Percentiles rank a stretch among this genome's conserved stretches.
Evolutionary conservation across 2,329 filamentous ascomycete species (phyloP).

Genomic region (Penicillium glabrum): DNA sequence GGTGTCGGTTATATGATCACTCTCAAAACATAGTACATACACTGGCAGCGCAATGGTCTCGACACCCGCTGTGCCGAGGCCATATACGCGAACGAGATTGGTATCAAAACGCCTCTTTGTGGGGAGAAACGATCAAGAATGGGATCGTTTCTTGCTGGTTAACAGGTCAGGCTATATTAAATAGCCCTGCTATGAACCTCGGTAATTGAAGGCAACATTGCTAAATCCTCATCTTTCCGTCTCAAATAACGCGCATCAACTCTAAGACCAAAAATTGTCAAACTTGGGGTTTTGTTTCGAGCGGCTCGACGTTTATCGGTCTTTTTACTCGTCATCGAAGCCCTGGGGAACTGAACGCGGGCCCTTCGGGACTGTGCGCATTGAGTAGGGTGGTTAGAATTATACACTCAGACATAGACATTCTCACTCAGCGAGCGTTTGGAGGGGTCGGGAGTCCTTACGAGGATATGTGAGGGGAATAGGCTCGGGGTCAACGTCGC

Average conservation of each 20-base stretch:
- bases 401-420: neutral
- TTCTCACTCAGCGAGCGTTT: neutral
- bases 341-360: slow-evolving; percentile 48
- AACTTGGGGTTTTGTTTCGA: slow-evolving; percentile 4
- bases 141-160: slow-evolving; percentile 7
- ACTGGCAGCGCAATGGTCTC: slow-evolving; percentile 17
- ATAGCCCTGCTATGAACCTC: neutral
- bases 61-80: slow-evolving; percentile 13
- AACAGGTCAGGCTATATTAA: slow-evolving; percentile 1
- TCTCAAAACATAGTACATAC: slow-evolving; percentile 28
- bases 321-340: slow-evolving; percentile 45
- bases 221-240: slow-evolving; percentile 3
- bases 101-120: slow-evolving; percentile 24
- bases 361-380: slow-evolving; percentile 43
- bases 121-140: slow-evolving; percentile 3
- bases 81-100: slow-evolving; percentile 21
- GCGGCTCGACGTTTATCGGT: slow-evolving; percentile 7
- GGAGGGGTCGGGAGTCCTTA: slow-evolving; percentile 51
- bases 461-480: slow-evolving; percentile 91
- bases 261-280: slow-evolving; percentile 2
- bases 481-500: slow-evolving; percentile 68
- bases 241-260: slow-evolving; percentile 1
- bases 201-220: slow-evolving; percentile 5
- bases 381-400: slow-evolving; percentile 11
- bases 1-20: slow-evolving; percentile 22